These are phyloP conservation scores for Orbilia javanica DNA, from an alignment of 2,329 filamentous ascomycete genomes.

Conservation along the genomic window DNA sequence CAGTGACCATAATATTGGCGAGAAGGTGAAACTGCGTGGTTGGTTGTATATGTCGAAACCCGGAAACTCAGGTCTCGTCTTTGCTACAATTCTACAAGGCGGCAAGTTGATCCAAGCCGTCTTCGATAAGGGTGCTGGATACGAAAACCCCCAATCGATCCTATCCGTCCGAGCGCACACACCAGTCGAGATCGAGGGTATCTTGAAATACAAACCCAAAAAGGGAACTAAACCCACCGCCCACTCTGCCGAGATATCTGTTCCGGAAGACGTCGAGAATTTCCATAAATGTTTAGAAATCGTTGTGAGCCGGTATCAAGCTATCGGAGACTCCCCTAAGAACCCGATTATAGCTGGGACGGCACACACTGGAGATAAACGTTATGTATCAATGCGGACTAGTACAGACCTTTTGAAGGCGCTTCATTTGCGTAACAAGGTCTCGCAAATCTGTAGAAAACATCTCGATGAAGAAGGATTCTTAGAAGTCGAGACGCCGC, in stretches of 20 bases:
- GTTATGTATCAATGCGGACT: conserved; percentile 87
- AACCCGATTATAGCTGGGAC: conserved; percentile 68
- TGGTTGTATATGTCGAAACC: conserved; percentile 51
- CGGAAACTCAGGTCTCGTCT: conserved; percentile 51
- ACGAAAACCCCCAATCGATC: neutral
- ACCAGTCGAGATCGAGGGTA: conserved; percentile 49
- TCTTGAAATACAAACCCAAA: conserved; percentile 15
- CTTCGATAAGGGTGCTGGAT: neutral
- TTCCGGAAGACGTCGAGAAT: neutral
- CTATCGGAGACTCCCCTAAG: conserved; percentile 65
- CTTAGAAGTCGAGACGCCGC: conserved; percentile 86
- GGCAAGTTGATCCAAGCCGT: conserved; percentile 28
- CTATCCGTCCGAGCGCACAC: conserved; percentile 35
- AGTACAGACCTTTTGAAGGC: conserved; percentile 76
- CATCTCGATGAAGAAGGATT: conserved; percentile 74
- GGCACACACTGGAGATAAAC: conserved; percentile 78
- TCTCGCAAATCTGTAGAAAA: conserved; percentile 70
- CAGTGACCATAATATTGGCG: conserved; percentile 30
- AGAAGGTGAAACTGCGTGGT: conserved; percentile 60
- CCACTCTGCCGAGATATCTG: neutral
- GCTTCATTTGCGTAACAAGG: conserved; percentile 76
- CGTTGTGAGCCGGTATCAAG: neutral
- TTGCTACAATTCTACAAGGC: conserved; percentile 41
- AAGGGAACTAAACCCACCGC: neutral
- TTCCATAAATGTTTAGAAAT: conserved; percentile 31